Evolutionary conservation across 441 rosid species (phyloP), one percentile per base, ranked within the genome.

Genomic region (Euphorbia corollata): DNA sequence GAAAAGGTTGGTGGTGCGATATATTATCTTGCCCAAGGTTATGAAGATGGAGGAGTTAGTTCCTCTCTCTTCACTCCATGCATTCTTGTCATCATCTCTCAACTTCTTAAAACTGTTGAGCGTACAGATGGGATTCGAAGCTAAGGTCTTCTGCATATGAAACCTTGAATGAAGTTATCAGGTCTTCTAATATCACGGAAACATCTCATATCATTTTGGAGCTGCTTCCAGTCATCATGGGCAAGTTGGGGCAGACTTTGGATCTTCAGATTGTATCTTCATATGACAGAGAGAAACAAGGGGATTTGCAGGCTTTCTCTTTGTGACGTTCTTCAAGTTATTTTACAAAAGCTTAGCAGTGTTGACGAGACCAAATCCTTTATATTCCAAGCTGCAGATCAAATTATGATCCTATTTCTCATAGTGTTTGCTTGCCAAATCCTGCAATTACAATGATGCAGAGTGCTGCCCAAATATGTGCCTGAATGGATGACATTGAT

Each of bases 1-100:
- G 97, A 93, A 79, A 93, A 91, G 79, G 92, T 87, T 60, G 90
- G 97, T 54, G 98, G 98, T 65, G 97, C 98, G 8, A 84, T 93
- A 68, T 90, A 93, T 83, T 89, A 89, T 78, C 89, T 93, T 75
- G 95, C 93, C 32, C 98, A 86, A 78, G 97, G 98, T 27, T 93
- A 85, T 62, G 97, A 93, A 79, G 92, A 85, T 72, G 73, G 84
- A 47, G 96, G 90, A 58, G 75, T 84, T 30, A 81, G 81, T 43
- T 74, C 92, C 32, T 85, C 97, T 43, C 84, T 71, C 64, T 85
- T 89, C 39, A 80, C 95, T 10, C 92, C 92, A 4, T 80, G 75
- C 67, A 84, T 91, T 43, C 84, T 87, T 11, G 80, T 82, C 47
- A 87, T 89, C 54, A 84, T 89, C 62, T 72, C 80, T 73, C 83